Base-by-base conservation (phyloP, 164 flowering plant species). In the Liriodendron chinense region DNA sequence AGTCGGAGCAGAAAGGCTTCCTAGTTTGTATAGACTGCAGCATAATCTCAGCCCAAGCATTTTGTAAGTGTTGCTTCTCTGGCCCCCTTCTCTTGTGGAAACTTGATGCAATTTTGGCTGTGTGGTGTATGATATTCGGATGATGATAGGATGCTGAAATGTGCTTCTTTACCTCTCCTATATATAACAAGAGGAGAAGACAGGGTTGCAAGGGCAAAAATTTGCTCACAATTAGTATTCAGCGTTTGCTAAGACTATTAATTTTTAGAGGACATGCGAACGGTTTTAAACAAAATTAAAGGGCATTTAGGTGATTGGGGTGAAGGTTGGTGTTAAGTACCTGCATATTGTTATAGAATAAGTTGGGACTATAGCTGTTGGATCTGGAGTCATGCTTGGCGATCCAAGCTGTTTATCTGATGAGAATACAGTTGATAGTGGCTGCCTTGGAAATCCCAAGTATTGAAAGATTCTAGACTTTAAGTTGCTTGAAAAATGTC, bases 1-100 rank as follows among this genome's bases (percentile, higher is more conserved):
- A 84, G 87, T 79, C 83, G 92, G 63, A 89, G 88, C 80, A 83
- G 86, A 83, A 87, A 72, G 80, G 78, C 84, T 3, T 80, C 84
- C 34, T 81, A 72, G 69, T 70, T 70, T 71, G 75, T 72, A 72
- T 49, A 77, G 66, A 20, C 49, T 49, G 14, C 12, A 57, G 50
- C n/a, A 21, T 26, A 74, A 23, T 12, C 18, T 53, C 16, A 10
- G 16, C 59, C 18, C 59, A 53, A 53, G 13, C 59, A 53, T 71
- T 24, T 21, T 66, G 78, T 50, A 69, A 72, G 78, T 73, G 57
- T 34, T 68, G 68, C 21, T 67, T 47, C 71, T 26, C 34, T 47
- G 28, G 57, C 63, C 66, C 9, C 61, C 48, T 74, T 22, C 59
- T 76, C 59, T 65, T 72, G 71, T 65, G 63, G 66, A 70, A 49